These are phyloP conservation scores for Apiospora rasikravindrae DNA, from an alignment of 2,329 filamentous ascomycete species.

Conservation along the genomic window DNA sequence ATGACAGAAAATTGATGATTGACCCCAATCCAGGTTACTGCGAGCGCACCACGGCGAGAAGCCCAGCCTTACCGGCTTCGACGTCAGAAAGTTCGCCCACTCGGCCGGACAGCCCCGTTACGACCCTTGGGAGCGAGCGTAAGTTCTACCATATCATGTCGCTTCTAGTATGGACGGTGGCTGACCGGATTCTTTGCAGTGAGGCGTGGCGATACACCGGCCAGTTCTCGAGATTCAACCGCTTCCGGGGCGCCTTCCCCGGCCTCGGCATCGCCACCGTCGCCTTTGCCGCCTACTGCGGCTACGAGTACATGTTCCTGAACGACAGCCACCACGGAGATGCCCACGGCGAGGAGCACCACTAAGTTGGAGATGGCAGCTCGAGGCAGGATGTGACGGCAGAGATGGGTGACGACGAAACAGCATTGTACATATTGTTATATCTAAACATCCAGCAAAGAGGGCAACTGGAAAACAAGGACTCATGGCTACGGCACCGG, in stretches of 20 bases:
- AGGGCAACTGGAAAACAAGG: conserved; percentile 1
- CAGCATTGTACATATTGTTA: conserved; percentile 48
- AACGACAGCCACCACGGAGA: conserved; percentile 70
- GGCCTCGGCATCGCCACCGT: conserved; percentile 92
- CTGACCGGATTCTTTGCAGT: conserved; percentile 52
- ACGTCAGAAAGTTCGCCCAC: conserved; percentile 78
- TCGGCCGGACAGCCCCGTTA: conserved; percentile 68
- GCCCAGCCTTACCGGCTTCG: conserved; percentile 90
- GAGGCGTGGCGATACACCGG: conserved; percentile 96
- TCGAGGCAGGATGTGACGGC: conserved; percentile 18
- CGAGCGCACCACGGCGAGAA: conserved; percentile 57
- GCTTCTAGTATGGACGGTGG: neutral
- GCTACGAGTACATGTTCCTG: conserved; percentile 87
- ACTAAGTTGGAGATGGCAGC: conserved; percentile 45
- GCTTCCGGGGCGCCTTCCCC: conserved; percentile 85
- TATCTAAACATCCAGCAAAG: conserved; percentile 10
- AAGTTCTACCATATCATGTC: conserved; percentile 40
- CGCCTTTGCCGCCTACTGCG: conserved; percentile 88
- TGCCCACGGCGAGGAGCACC: conserved; percentile 61
- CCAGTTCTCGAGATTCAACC: conserved; percentile 85
- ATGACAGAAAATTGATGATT: neutral
- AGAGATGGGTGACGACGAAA: conserved; percentile 14
- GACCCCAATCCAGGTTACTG: conserved; percentile 48
- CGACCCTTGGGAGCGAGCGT: conserved; percentile 72
- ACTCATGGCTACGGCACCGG: neutral